Evolutionary conservation across 2,329 filamentous ascomycete species (phyloP), one percentile per base, ranked within the genome.

Genomic region (Trichoderma atroviride): DNA sequence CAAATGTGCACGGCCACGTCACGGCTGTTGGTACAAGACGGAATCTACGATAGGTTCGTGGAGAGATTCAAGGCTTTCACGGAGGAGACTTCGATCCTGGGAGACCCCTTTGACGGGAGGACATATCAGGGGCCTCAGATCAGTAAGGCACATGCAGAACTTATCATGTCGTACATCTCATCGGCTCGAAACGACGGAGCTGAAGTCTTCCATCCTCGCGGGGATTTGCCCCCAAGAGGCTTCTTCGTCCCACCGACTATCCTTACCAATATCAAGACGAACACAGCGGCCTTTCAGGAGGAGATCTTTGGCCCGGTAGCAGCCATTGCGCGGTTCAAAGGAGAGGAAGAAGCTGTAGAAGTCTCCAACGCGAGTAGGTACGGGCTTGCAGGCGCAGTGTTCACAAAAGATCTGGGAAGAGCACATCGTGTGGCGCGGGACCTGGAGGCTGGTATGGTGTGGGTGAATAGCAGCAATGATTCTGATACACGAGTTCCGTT

Each of bases 101-200:
- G 90, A 50, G 86, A 91, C 74, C 89, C 88, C 0, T 92, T 91
- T 76, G 82, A 83, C 9, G 83, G 88, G 71, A 81, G 82, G 33
- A 91, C 89, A 0, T 90, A 87, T 80, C 89, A 92, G 78, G 90
- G 90, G 0, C 90, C 90, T 0, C 89, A 91, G 75, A 85, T 91
- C 70, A 89, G 88, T 5, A 87, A 87, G 75, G 77, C 82, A 19
- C 90, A 92, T 74, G 89, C 87, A 73, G 88, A 91, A 59, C 82
- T 86, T 31, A 84, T 93, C 3, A 81, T 92, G 35, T 84, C 83
- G 0, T 93, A 89, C 76, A 87, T 93, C 61, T 84, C 91, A 70
- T 75, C 82, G n/a, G 90, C 89, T 13, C 88, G 88, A 75, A 82
- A 82, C 2, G 87, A 89, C 74, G 89, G 89, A 19, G 87, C 88